Evolutionary conservation across 148 eudicot genomes (phyloP).

Genomic region (Rhododendron williamsianum): DNA sequence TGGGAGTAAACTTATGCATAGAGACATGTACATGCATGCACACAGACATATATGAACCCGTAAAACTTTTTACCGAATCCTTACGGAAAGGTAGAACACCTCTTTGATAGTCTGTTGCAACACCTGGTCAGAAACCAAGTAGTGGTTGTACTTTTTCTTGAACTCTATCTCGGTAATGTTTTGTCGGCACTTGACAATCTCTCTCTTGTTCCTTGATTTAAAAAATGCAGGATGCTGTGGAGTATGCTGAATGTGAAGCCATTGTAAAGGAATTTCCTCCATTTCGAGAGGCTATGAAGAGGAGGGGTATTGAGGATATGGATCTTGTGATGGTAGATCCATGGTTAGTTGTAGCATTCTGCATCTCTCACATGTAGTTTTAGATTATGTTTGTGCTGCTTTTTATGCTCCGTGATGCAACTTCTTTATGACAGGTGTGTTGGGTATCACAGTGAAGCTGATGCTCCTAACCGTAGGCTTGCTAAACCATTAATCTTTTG

Average conservation of each 20-base stretch:
- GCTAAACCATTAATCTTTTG: conserved; percentile 95
- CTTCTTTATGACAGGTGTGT: conserved; percentile 60
- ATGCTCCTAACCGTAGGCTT: conserved; percentile 87
- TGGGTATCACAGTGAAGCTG: conserved; percentile 84
- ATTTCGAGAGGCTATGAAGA: conserved; percentile 88
- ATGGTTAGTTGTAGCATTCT: conserved; percentile 50
- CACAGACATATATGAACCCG: background rate
- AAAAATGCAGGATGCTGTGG: conserved; percentile 73
- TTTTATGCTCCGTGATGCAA: background rate
- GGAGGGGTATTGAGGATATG: conserved; percentile 96
- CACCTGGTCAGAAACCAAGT: background rate
- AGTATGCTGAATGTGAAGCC: conserved; percentile 98
- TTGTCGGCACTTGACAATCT: background rate
- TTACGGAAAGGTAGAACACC: background rate
- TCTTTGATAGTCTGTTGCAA: background rate
- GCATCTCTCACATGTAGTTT: background rate
- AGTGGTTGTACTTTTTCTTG: background rate
- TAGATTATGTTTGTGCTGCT: background rate
- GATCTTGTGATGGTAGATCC: conserved; percentile 97
- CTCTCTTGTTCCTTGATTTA: conserved; percentile 1
- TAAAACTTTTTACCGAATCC: background rate
- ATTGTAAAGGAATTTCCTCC: conserved; percentile 86
- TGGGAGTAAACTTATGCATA: background rate
- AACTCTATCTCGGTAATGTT: background rate
- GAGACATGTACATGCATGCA: background rate